Conservation (phyloP, 371 early-diverging fungal genomes). For the Mucor lusitanicus region DNA sequence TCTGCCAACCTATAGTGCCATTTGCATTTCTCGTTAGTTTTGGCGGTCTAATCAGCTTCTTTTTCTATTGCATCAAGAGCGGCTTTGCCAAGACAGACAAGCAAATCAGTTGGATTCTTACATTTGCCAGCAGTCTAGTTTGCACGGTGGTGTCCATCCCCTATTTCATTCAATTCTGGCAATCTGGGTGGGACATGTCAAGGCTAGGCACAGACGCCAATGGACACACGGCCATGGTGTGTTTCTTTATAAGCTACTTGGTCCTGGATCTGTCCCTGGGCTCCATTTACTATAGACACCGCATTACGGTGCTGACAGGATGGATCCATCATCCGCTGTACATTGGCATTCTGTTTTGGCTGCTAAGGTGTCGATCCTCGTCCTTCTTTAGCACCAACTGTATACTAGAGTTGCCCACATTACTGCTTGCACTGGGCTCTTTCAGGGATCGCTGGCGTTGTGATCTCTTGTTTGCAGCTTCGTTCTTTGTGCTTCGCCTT, state of each 20-base stretch:
- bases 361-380: slow-evolving; percentile 23
- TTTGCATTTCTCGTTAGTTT: slow-evolving; percentile 16
- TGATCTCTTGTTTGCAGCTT: slow-evolving; percentile 42
- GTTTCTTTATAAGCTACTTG: slow-evolving; percentile 48
- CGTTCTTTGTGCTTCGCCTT: slow-evolving; percentile 39
- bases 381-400: slow-evolving; percentile 38
- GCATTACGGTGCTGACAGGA: slow-evolving; percentile 53
- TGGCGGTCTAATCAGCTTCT: slow-evolving; percentile 16
- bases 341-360: slow-evolving; percentile 29
- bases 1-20: slow-evolving; percentile 27
- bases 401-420: slow-evolving; percentile 42
- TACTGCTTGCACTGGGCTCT: slow-evolving; percentile 42
- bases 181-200: slow-evolving; percentile 35
- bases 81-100: slow-evolving; percentile 33
- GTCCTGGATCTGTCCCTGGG: slow-evolving; percentile 49
- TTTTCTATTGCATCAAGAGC: slow-evolving; percentile 24
- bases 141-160: slow-evolving; percentile 38
- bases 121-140: slow-evolving; percentile 40
- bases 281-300: slow-evolving; percentile 43
- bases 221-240: slow-evolving; percentile 13
- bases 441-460: slow-evolving; percentile 28
- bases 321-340: slow-evolving; percentile 61
- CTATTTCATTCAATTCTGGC: slow-evolving; percentile 26
- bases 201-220: slow-evolving; percentile 13
- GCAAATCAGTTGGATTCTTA: slow-evolving; percentile 41